Evolutionary conservation across 345 rosid species (phyloP).

Genomic region (Hibiscus trionum): DNA sequence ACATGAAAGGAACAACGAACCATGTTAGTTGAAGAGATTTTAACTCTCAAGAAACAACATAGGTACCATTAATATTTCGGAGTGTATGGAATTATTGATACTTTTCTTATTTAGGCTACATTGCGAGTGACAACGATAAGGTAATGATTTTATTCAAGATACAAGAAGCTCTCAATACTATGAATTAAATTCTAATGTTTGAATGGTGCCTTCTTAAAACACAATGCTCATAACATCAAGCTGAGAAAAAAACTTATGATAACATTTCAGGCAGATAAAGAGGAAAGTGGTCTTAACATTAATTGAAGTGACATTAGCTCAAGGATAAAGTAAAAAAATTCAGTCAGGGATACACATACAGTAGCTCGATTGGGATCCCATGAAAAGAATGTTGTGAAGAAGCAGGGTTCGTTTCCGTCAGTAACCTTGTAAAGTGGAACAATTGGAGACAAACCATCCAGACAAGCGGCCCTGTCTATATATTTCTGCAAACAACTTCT

Average conservation of each 20-base stretch:
- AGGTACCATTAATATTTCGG: not conserved
- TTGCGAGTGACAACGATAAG: too few species aligned
- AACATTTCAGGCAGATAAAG: not conserved
- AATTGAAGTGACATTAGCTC: not conserved
- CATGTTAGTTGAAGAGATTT: not conserved
- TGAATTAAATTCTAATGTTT: not conserved
- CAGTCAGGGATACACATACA: constrained; percentile 35
- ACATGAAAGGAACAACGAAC: not conserved
- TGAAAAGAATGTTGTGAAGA: constrained; percentile 77
- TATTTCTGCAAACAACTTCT: constrained; percentile 54
- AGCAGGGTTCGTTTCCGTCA: constrained; percentile 93
- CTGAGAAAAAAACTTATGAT: not conserved
- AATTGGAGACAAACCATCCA: constrained; percentile 70
- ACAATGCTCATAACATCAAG: not conserved
- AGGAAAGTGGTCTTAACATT: not conserved
- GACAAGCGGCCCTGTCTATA: constrained; percentile 61
- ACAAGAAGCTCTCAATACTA: not conserved
- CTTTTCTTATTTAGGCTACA: too few species aligned
- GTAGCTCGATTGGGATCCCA: constrained; percentile 82
- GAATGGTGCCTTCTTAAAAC: not conserved
- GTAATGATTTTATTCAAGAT: too few species aligned
- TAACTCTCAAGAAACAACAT: not conserved
- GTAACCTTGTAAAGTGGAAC: constrained; percentile 85
- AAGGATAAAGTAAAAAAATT: constrained; percentile 3
- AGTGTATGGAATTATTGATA: too few species aligned